Evolutionary conservation across 2,329 filamentous ascomycete species (phyloP).

Genomic region (Nemania abortiva): DNA sequence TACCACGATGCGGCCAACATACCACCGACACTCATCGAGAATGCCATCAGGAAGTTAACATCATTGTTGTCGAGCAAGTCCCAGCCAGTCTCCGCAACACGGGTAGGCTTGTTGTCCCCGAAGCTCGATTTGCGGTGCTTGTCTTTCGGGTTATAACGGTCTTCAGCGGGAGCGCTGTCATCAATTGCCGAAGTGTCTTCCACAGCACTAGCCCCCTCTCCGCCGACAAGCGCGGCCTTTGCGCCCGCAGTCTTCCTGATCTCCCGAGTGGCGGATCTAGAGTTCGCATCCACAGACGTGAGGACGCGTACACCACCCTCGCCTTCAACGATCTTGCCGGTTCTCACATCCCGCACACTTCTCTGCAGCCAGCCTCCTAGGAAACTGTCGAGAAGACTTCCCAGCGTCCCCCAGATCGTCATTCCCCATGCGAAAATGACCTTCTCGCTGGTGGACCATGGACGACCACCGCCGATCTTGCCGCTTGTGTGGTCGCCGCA

Average conservation of each 20-base stretch:
- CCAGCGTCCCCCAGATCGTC: constrained; percentile 78
- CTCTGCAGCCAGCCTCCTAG: constrained; percentile 87
- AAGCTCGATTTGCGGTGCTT: constrained; percentile 65
- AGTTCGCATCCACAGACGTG: constrained; percentile 54
- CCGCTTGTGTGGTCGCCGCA: constrained; percentile 63
- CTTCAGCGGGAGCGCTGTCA: constrained; percentile 53
- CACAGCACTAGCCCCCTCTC: constrained; percentile 59
- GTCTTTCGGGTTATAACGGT: constrained; percentile 63
- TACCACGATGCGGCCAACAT: constrained; percentile 75
- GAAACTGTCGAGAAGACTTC: constrained; percentile 87
- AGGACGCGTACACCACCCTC: constrained; percentile 75
- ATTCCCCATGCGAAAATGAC: constrained; percentile 67
- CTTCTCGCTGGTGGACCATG: constrained; percentile 63
- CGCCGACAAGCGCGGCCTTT: constrained; percentile 58
- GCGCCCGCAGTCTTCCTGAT: constrained; percentile 54
- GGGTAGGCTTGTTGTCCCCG: constrained; percentile 68
- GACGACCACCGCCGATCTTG: constrained; percentile 57
- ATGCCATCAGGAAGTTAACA: constrained; percentile 93
- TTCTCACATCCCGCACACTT: constrained; percentile 85
- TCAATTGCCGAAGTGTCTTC: constrained; percentile 54
- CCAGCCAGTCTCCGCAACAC: constrained; percentile 73
- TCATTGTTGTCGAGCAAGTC: constrained; percentile 93
- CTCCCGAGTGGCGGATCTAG: constrained; percentile 45
- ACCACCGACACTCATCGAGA: constrained; percentile 80
- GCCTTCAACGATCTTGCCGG: constrained; percentile 90